Evolutionary conservation across 371 early-diverging fungal genomes (phyloP), one percentile per base, ranked within the genome.

Genomic region (Mucor lusitanicus): DNA sequence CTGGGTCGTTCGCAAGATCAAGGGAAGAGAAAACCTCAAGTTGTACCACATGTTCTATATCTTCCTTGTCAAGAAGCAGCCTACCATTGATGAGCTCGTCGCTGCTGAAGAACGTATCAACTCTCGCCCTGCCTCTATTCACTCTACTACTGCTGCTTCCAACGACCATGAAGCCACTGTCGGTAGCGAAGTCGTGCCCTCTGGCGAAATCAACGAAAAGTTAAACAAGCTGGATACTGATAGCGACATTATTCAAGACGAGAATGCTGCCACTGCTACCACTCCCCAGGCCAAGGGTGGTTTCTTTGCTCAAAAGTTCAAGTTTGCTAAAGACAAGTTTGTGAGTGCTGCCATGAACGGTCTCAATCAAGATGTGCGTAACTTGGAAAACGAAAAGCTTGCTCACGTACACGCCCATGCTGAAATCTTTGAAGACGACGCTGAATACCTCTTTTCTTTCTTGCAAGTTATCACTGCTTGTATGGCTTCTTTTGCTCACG

Each of bases 401-500:
- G 70, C 79, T 27, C 50, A 74, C 33, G 74, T 93, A 32, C 91
- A 91, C 68, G 85, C 85, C 40, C 74, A 74, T 30, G 87, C 93
- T n/a, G 78, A 83, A 39, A 79, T 85, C 44, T 95, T 89, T 64
- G 94, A 95, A 69, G 80, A 82, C 68, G 85, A 92, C 63, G 92
- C 93, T 33, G 96, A 95, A 75, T 84, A 88, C 60, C 85, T 95
- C 63, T 95, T 91, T 85, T 89, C 91, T 8, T 90, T 92, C 75
- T 83, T 95, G 37, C 96, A 95, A 77, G 85, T 95, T 67, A 73
- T 92, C 57, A 94, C 95, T 9, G 91, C 95, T n/a, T 84, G 88
- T 66, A 87, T 93, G 60, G 89, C 94, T 19, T 95, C 94, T 53
- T 95, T 95, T 78, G 88, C 93, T 55, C 96, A 95, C 80, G 96